Conservation (phyloP, 1,284 basidiomycete genomes). For the Rhodotorula sp. region DNA sequence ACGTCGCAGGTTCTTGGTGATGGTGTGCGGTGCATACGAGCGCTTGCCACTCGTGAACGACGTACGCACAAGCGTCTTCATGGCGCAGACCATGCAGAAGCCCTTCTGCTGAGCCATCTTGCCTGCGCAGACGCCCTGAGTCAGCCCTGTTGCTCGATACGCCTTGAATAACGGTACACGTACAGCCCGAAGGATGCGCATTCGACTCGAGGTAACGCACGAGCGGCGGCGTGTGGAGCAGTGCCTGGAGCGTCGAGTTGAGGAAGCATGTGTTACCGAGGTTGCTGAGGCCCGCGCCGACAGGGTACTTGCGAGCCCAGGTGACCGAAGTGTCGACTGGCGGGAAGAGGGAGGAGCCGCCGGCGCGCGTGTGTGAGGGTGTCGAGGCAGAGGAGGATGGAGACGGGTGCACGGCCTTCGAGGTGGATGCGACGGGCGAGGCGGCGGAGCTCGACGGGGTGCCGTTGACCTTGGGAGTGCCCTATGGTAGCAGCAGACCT, state of each 20-base stretch:
- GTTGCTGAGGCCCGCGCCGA: slow-evolving; percentile 76
- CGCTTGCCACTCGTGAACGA: slow-evolving; percentile 46
- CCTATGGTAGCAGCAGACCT: background rate
- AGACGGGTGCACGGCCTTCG: background rate
- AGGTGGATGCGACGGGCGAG: slow-evolving; percentile 17
- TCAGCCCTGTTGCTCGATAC: background rate
- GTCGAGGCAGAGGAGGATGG: background rate
- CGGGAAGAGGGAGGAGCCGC: slow-evolving; percentile 27
- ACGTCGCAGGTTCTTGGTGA: slow-evolving; percentile 43
- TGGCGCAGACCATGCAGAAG: slow-evolving; percentile 77
- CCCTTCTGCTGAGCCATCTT: slow-evolving; percentile 44
- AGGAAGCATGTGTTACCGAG: slow-evolving; percentile 97
- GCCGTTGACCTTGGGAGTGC: no score
- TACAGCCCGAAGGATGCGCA: slow-evolving; percentile 58
- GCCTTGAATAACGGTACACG: slow-evolving; percentile 41
- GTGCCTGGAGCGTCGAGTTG: slow-evolving; percentile 91
- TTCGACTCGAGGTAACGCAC: slow-evolving; percentile 59
- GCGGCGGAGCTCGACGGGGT: background rate
- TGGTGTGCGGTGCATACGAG: slow-evolving; percentile 30
- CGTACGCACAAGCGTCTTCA: slow-evolving; percentile 61
- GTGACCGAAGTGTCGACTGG: slow-evolving; percentile 40
- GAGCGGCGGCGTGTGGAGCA: slow-evolving; percentile 90
- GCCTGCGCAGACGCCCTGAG: slow-evolving; percentile 30
- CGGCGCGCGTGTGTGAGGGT: slow-evolving; percentile 5
- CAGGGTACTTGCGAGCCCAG: slow-evolving; percentile 44